Conservation (phyloP, 2,329 filamentous ascomycete species). For the Pyrenochaeta sp. region DNA sequence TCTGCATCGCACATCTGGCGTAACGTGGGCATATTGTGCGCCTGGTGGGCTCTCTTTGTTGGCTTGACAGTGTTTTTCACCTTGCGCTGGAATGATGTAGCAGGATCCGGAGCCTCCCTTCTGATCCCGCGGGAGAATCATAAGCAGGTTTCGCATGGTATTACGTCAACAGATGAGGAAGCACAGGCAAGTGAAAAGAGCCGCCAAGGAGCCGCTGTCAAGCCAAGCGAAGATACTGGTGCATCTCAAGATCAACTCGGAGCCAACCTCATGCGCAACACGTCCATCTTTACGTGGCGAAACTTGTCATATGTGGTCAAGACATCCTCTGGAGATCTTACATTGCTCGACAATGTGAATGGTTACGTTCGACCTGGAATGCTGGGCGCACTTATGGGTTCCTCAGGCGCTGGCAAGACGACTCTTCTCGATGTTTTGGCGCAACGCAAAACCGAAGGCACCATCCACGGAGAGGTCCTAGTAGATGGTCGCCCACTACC, state of each 20-base stretch:
- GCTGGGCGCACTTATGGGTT: slow-evolving; percentile 53
- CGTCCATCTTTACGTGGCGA: slow-evolving; percentile 72
- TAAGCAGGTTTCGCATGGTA: slow-evolving; percentile 22
- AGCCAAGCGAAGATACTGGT: background rate
- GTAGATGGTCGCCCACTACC: slow-evolving; percentile 40
- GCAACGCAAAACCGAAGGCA: slow-evolving; percentile 37
- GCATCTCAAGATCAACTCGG: slow-evolving; percentile 21
- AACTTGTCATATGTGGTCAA: slow-evolving; percentile 66
- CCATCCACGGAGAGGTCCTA: slow-evolving; percentile 36
- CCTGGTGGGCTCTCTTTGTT: slow-evolving; percentile 55
- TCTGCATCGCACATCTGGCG: slow-evolving; percentile 39
- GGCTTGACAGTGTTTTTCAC: slow-evolving; percentile 66
- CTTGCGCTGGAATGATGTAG: slow-evolving; percentile 64
- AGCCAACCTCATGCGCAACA: slow-evolving; percentile 66
- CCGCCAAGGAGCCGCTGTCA: too few species aligned
- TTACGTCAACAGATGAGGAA: slow-evolving; percentile 59
- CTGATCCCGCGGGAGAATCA: slow-evolving; percentile 63
- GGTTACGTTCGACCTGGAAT: slow-evolving; percentile 52
- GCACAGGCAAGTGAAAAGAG: slow-evolving; percentile 37
- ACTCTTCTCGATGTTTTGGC: slow-evolving; percentile 45
- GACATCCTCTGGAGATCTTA: slow-evolving; percentile 44
- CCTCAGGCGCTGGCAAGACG: slow-evolving; percentile 45
- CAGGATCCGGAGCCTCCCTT: slow-evolving; percentile 62
- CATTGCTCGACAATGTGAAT: slow-evolving; percentile 60
- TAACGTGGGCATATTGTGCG: slow-evolving; percentile 55